Evolutionary conservation across 2,329 filamentous ascomycete species (phyloP).

Genomic region (Colletotrichum nymphaeae): DNA sequence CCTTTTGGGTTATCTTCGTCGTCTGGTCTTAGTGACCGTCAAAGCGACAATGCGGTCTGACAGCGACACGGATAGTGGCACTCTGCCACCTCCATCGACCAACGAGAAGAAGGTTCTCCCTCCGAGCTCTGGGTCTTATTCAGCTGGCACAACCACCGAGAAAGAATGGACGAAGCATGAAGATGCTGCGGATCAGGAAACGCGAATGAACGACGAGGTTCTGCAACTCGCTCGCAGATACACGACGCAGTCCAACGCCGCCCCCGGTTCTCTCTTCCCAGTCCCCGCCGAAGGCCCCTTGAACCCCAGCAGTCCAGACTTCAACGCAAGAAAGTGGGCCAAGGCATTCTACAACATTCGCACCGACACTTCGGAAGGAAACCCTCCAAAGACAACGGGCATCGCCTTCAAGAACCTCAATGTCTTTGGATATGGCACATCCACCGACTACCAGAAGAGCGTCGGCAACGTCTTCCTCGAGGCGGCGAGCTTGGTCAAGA

Average conservation of each 20-base stretch:
- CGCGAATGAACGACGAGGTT: constrained; percentile 36
- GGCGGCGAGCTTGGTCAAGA: constrained; percentile 42
- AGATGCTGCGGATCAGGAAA: neutral
- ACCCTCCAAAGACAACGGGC: constrained; percentile 46
- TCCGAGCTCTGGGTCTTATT: neutral
- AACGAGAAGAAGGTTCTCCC: neutral
- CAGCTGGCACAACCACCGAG: neutral
- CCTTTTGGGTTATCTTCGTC: neutral
- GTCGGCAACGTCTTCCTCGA: constrained; percentile 50
- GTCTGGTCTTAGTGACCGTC: neutral
- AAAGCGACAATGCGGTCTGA: neutral
- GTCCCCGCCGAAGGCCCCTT: constrained; percentile 42
- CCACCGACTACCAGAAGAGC: constrained; percentile 55
- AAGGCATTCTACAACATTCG: constrained; percentile 48
- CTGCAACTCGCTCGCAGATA: constrained; percentile 43
- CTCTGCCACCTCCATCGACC: neutral
- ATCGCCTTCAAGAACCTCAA: constrained; percentile 56
- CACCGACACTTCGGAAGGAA: constrained; percentile 41
- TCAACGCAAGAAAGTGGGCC: constrained; percentile 56
- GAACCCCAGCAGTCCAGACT: constrained; percentile 52
- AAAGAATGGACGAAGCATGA: constrained; percentile 17
- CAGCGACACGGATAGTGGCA: constrained; percentile 3
- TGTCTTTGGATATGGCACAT: constrained; percentile 54
- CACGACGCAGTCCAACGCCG: constrained; percentile 39
- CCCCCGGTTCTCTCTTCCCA: constrained; percentile 43